phyloP scores from a whole-genome alignment of 2,329 filamentous ascomycete species.

The Penicillium sp. region DNA sequence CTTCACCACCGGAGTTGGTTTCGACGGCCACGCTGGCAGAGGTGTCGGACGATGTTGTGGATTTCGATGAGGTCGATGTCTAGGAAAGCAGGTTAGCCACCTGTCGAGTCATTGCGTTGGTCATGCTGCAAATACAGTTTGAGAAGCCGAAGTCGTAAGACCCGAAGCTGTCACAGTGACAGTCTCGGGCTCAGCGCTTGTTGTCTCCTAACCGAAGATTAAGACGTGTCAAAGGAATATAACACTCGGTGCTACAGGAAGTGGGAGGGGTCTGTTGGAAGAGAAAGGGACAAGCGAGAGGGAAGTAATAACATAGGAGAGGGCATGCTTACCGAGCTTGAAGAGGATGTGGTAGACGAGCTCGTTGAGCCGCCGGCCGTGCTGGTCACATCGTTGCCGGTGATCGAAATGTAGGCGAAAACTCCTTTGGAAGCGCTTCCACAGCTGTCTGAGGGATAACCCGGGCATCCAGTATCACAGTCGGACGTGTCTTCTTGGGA shows the following conservation, averaged over 20 bases:
- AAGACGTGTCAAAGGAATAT: conserved; percentile 16
- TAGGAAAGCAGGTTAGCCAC: conserved; percentile 13
- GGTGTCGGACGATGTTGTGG: conserved; percentile 17
- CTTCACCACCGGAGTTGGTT: conserved; percentile 27
- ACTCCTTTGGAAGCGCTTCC: conserved; percentile 42
- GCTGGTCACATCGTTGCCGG: conserved; percentile 34
- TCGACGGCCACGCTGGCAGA: conserved; percentile 18
- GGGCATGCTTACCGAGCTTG: conserved; percentile 28
- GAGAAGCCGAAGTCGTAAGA: neutral
- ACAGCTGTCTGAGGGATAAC: conserved; percentile 50
- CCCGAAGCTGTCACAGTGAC: conserved; percentile 13
- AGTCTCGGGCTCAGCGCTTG: conserved; percentile 16
- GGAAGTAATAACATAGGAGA: neutral
- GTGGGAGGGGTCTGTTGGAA: neutral
- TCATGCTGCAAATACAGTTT: conserved; percentile 13
- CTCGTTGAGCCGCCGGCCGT: conserved; percentile 29
- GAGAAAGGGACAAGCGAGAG: conserved; percentile 6
- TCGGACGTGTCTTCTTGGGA: conserved; percentile 30
- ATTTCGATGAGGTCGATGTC: conserved; percentile 9
- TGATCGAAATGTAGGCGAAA: conserved; percentile 47
- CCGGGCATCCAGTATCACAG: conserved; percentile 48
- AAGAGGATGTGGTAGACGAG: conserved; percentile 16
- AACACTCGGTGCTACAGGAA: neutral
- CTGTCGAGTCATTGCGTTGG: neutral
- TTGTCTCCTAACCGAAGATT: conserved; percentile 24